Conservation (phyloP, 352 stramenopile species). For the Sclerospora graminicola region DNA sequence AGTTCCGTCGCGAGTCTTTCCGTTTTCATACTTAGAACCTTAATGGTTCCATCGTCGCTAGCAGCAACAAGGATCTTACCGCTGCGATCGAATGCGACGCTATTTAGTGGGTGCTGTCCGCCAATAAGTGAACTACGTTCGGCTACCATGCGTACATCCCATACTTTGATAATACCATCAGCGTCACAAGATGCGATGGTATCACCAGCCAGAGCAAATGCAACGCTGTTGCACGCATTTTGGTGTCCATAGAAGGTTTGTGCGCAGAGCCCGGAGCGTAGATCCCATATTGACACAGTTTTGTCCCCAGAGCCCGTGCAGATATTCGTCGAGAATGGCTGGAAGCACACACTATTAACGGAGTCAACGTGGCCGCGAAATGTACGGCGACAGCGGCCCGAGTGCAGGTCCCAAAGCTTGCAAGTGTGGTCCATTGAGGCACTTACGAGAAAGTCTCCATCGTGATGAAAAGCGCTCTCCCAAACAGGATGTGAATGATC, state of each 20-base stretch:
- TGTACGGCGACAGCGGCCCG: too few species aligned
- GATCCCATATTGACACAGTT: slow-evolving; percentile 92
- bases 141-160: slow-evolving; percentile 92
- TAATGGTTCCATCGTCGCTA: slow-evolving; percentile 84
- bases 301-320: slow-evolving; percentile 92
- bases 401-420: slow-evolving; percentile 92
- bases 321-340: slow-evolving; percentile 89
- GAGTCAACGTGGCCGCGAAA: slow-evolving; percentile 90
- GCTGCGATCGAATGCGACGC: slow-evolving; percentile 85
- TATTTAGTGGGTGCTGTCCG: slow-evolving; percentile 86
- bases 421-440: slow-evolving; percentile 92
- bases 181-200: slow-evolving; percentile 88
- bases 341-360: slow-evolving; percentile 90
- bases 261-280: slow-evolving; percentile 87
- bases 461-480: slow-evolving; percentile 89
- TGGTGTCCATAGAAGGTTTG: slow-evolving; percentile 95
- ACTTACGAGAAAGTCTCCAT: slow-evolving; percentile 88
- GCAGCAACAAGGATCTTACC: slow-evolving; percentile 76
- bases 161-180: slow-evolving; percentile 91
- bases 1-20: slow-evolving; percentile 63
- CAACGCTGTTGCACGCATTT: slow-evolving; percentile 89
- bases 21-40: slow-evolving; percentile 80
- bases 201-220: slow-evolving; percentile 82
- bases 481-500: slow-evolving; percentile 92
- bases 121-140: slow-evolving; percentile 82